phyloP scores from a whole-genome alignment of 768 basidiomycete genomes.

The Rhizopogon rudus region DNA sequence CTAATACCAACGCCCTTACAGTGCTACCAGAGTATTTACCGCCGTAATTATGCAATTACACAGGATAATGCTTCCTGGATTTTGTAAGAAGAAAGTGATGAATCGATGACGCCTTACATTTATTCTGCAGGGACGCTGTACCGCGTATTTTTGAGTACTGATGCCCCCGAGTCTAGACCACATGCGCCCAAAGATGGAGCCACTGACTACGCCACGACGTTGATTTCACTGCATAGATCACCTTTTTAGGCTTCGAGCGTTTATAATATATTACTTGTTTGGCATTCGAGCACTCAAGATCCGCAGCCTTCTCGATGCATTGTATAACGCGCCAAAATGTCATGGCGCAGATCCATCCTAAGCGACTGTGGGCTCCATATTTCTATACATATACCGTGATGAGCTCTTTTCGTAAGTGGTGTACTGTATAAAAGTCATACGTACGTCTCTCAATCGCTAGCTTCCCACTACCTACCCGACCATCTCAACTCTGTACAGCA shows the following conservation, averaged over 20 bases:
- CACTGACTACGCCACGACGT: not conserved
- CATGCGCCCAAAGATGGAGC: not conserved
- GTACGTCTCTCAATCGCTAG: not conserved
- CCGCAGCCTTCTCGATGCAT: not conserved
- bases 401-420: not conserved
- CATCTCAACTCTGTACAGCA: not conserved
- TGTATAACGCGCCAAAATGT: not conserved
- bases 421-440: not conserved
- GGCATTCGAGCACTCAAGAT: not conserved
- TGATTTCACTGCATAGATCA: not conserved
- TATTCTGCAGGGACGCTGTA: not conserved
- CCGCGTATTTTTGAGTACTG: not conserved
- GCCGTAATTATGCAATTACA: not conserved
- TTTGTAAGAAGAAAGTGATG: too few relatives aligned
- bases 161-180: not conserved
- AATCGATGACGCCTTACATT: too few relatives aligned
- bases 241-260: not conserved
- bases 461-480: not conserved
- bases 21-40: too few relatives aligned
- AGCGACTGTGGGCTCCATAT: not conserved
- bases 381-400: not conserved
- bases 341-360: not conserved
- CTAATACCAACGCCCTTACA: too few relatives aligned
- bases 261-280: not conserved
- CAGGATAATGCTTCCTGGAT: not conserved